These are phyloP conservation scores for Claviceps paspali DNA, from an alignment of 2,329 filamentous ascomycete species.

Conservation along the genomic window DNA sequence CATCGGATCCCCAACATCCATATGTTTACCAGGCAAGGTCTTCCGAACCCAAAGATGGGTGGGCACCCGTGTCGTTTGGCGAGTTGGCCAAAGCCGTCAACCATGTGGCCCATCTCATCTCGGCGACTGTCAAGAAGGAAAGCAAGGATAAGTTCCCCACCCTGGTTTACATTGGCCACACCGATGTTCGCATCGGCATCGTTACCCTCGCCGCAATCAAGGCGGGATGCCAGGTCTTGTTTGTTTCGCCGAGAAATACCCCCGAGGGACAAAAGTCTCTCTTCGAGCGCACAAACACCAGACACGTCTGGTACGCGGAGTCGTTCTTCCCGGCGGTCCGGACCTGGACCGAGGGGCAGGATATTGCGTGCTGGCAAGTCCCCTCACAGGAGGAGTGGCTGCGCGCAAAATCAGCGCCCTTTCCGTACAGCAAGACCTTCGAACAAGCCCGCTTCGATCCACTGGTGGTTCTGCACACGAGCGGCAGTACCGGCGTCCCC, in stretches of 20 bases:
- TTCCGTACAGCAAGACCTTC: slow-evolving; percentile 6
- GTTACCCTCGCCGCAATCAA: slow-evolving; percentile 8
- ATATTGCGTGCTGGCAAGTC: slow-evolving; percentile 23
- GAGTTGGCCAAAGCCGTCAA: slow-evolving; percentile 17
- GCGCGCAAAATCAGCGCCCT: slow-evolving; percentile 15
- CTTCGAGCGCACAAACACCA: slow-evolving; percentile 27
- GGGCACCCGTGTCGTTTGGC: slow-evolving; percentile 13
- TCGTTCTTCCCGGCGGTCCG: slow-evolving; percentile 5
- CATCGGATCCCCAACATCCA: slow-evolving; percentile 15
- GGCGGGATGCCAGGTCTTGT: slow-evolving; percentile 6
- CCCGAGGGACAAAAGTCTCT: slow-evolving; percentile 15
- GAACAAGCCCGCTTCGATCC: slow-evolving; percentile 7
- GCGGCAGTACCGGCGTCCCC: slow-evolving; percentile 6
- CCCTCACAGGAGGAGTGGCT: slow-evolving; percentile 20
- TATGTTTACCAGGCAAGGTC: slow-evolving; percentile 22
- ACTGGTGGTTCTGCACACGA: slow-evolving; percentile 7
- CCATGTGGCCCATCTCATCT: slow-evolving; percentile 16
- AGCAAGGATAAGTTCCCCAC: slow-evolving; percentile 16
- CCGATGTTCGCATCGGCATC: slow-evolving; percentile 7
- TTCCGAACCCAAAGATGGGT: slow-evolving; percentile 12
- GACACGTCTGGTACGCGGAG: slow-evolving; percentile 17
- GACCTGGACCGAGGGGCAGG: slow-evolving; percentile 6
- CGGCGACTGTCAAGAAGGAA: slow-evolving; percentile 15
- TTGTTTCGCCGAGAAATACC: slow-evolving; percentile 7
- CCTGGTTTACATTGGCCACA: slow-evolving; percentile 18